These are phyloP conservation scores for Dryadomyces quercus-mongolicae DNA, from an alignment of 2,329 filamentous ascomycete genomes.

Conservation along the genomic window DNA sequence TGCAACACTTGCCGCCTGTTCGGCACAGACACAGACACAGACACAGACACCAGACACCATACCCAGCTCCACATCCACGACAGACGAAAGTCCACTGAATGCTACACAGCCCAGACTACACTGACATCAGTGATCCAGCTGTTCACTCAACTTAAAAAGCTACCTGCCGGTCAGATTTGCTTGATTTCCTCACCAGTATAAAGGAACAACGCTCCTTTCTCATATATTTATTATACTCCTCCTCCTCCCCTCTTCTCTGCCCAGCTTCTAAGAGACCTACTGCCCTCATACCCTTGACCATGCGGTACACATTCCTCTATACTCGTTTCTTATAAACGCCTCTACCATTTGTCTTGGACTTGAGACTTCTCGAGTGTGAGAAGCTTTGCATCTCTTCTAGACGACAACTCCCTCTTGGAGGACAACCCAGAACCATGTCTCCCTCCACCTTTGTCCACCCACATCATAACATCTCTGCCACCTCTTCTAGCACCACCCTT, in stretches of 20 bases:
- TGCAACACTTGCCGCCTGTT: conserved; percentile 8
- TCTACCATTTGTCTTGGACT: neutral
- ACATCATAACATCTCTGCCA: neutral
- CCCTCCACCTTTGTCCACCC: neutral
- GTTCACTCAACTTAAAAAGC: neutral
- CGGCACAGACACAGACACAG: conserved; percentile 5
- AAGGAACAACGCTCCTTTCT: neutral
- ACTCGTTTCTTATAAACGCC: conserved; percentile 4
- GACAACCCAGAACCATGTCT: neutral
- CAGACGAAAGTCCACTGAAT: neutral
- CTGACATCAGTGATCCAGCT: neutral
- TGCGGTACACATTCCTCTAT: conserved; percentile 5
- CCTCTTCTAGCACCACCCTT: conserved; percentile 3
- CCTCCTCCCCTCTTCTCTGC: neutral
- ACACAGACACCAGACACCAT: neutral
- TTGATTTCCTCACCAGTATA: neutral
- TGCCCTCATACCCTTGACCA: conserved; percentile 4
- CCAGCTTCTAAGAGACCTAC: neutral
- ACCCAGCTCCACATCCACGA: neutral
- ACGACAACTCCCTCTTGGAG: neutral
- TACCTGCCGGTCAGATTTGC: conserved; percentile 1
- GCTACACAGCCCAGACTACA: neutral
- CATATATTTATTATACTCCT: conserved; percentile 1
- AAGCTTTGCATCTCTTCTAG: neutral
- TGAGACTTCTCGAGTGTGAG: neutral